Evolutionary conservation across 2,329 filamentous ascomycete species (phyloP).

Genomic region (Kalaharituber pfeilii): DNA sequence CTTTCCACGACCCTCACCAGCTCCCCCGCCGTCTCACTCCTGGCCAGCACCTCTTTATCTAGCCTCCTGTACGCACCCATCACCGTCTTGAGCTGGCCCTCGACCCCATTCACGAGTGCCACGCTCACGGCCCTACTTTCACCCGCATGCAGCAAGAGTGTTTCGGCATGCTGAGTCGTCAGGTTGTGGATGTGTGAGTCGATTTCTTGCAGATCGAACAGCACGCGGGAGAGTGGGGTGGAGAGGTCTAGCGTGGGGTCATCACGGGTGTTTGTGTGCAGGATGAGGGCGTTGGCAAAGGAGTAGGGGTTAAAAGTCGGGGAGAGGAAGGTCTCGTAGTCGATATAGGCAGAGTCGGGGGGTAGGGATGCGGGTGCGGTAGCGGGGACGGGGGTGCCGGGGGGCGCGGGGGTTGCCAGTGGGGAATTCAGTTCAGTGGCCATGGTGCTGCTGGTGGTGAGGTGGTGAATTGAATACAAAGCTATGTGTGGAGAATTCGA

Average conservation of each 20-base stretch:
- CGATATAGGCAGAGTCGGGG: conserved; percentile 49
- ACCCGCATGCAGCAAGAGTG: conserved; percentile 61
- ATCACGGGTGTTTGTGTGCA: conserved; percentile 77
- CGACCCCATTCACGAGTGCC: conserved; percentile 56
- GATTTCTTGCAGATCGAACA: conserved; percentile 94
- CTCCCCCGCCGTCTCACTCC: conserved; percentile 72
- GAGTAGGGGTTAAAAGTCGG: conserved; percentile 61
- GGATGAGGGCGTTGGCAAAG: conserved; percentile 79
- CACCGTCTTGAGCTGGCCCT: conserved; percentile 60
- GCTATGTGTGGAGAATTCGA: too few relatives aligned
- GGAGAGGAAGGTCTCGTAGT: conserved; percentile 80
- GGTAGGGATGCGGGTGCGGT: too few relatives aligned
- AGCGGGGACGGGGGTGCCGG: too few relatives aligned
- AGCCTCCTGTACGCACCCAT: conserved; percentile 73
- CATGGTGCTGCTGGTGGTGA: too few relatives aligned
- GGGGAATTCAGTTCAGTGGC: too few relatives aligned
- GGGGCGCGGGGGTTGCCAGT: too few relatives aligned
- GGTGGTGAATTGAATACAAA: too few relatives aligned
- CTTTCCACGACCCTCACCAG: conserved; percentile 60
- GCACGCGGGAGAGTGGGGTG: conserved; percentile 76
- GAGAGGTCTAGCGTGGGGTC: conserved; percentile 84
- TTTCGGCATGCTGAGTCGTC: conserved; percentile 66
- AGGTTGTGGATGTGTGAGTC: conserved; percentile 87
- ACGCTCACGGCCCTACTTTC: conserved; percentile 55
- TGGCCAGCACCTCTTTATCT: conserved; percentile 68